phyloP scores from a whole-genome alignment of 176 grass and related monocot genomes.

The Lolium multiflorum region DNA sequence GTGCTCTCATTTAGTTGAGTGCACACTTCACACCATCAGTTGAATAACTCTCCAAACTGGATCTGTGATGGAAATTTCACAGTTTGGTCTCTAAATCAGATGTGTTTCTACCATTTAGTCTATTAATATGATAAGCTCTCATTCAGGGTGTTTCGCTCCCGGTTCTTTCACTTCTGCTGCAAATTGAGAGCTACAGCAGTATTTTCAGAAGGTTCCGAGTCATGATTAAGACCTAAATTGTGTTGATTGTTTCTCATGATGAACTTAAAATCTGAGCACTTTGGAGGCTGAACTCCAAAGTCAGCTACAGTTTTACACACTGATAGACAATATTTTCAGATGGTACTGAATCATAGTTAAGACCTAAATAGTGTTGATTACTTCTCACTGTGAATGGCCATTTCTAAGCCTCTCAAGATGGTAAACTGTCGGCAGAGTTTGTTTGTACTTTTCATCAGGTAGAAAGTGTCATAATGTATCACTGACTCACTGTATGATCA shows the following conservation, averaged over 20 bases:
- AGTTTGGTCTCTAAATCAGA: background rate
- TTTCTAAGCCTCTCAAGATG: background rate
- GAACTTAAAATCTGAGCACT: background rate
- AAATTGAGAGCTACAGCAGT: background rate
- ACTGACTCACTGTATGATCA: background rate
- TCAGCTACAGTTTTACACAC: no score
- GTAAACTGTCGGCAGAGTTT: no score
- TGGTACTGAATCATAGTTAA: background rate
- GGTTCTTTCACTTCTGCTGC: background rate
- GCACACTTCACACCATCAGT: conserved; percentile 8
- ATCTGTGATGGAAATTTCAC: conserved; percentile 32
- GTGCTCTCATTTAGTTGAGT: background rate
- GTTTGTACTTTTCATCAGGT: no score
- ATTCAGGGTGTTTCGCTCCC: background rate
- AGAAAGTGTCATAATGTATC: no score
- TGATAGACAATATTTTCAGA: background rate
- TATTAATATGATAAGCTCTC: background rate
- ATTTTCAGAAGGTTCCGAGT: background rate
- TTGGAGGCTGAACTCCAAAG: background rate
- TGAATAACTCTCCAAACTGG: conserved; percentile 4
- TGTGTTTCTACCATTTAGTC: background rate
- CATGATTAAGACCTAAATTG: background rate
- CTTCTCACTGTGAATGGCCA: background rate
- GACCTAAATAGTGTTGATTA: background rate
- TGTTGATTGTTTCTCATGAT: background rate